Conservation (phyloP, 129 eudicot species). For the Chrysanthemum makinoi region DNA sequence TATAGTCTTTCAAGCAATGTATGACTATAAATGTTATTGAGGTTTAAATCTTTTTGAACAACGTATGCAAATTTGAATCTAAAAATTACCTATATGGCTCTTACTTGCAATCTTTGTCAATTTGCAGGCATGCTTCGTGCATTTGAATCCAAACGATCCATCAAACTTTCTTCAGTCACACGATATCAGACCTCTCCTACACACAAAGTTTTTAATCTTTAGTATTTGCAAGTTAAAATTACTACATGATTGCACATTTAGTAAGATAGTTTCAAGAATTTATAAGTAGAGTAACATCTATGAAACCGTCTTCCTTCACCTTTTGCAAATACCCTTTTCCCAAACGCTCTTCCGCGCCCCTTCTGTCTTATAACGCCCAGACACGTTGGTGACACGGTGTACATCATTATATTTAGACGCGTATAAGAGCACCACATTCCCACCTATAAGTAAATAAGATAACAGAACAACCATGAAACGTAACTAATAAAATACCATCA, state of each 20-base stretch:
- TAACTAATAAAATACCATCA: too few species aligned
- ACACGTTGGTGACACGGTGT: constrained; percentile 51
- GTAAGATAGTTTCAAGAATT: background rate
- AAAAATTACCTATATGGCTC: too few species aligned
- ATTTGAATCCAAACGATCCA: constrained; percentile 79
- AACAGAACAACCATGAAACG: too few species aligned
- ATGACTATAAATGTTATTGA: background rate
- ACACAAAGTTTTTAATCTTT: background rate
- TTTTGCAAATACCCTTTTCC: too few species aligned
- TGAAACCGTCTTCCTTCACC: constrained; percentile 58
- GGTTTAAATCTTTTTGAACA: too few species aligned
- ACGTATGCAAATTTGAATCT: too few species aligned
- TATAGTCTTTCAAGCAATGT: background rate
- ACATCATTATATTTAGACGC: constrained; percentile 76
- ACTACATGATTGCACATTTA: too few species aligned
- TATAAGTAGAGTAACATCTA: constrained; percentile 36
- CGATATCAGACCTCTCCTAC: constrained; percentile 56
- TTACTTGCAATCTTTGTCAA: constrained; percentile 66
- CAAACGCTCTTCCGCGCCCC: too few species aligned
- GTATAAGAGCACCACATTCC: constrained; percentile 61
- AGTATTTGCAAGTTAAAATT: background rate
- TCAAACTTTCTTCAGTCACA: constrained; percentile 72
- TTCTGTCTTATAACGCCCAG: constrained; percentile 31
- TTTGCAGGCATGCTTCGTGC: constrained; percentile 57
- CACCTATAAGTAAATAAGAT: constrained; percentile 50